Base-by-base conservation (phyloP, 2,329 filamentous ascomycete species). In the Trichoderma sp. region DNA sequence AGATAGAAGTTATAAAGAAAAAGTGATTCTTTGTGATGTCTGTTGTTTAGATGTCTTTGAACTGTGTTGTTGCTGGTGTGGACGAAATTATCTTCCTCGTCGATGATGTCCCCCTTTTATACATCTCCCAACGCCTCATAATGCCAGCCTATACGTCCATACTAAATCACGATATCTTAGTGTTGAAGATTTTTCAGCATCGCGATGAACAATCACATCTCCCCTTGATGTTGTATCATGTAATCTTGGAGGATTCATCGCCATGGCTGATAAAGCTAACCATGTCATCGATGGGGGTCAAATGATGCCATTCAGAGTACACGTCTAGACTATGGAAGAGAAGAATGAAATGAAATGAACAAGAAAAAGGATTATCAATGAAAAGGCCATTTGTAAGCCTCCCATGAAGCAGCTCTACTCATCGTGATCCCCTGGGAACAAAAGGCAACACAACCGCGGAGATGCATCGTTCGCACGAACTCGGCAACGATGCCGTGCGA, bases 341-440 rank as follows among this genome's bases (percentile, higher is more conserved):
- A 47, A 20, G 43, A 47, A 47, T n/a, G n/a, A 47, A 11, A 2
- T 1, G 2, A 47, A 3, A n/a, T 8, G 36, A 6, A 15, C 17
- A 17, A 39, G 8, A 39, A 39, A 39, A 20, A 47, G 13, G 17
- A 47, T 47, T n/a, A 47, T 47, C 13, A 47, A 20, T 47, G 15
- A 20, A 1, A n/a, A 5, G 1, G 0, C 4, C 43, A 17, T 47
- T 47, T 47, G 17, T 17, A 47, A 17, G 17, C 43, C 43, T 47
- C 17, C 15, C 43, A 1, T 47, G 43, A 2, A 47, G 43, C 1
- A 8, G n/a, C n/a, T 47, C 3, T 4, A 3, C 7, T 47, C 17
- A 47, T 47, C 4, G 2, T 20, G 7, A 20, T 47, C 0, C 1
- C 2, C 43, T 47, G n/a, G 9, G 1, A 47, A 3, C 0, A 4